These are phyloP conservation scores for Rhynchosporium agropyri DNA, from an alignment of 2,329 filamentous ascomycete genomes.

Conservation along the genomic window DNA sequence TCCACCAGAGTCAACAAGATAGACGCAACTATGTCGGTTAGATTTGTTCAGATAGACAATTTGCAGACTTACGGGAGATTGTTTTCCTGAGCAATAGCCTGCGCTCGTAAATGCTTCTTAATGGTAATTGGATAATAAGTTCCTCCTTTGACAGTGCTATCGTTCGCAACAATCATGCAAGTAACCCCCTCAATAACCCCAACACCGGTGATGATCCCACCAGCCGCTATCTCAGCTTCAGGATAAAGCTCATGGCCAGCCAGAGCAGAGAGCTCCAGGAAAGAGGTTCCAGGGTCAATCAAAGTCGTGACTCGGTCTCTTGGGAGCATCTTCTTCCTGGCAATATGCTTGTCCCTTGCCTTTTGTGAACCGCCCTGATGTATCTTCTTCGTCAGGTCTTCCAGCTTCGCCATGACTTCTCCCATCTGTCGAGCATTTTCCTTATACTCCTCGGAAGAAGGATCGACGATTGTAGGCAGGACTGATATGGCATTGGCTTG, in stretches of 20 bases:
- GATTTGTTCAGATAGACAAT: not conserved
- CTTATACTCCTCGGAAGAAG: conserved; percentile 74
- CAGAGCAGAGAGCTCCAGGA: conserved; percentile 91
- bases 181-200: conserved; percentile 88
- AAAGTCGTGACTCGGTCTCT: conserved; percentile 85
- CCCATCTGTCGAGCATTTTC: conserved; percentile 81
- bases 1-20: conserved; percentile 93
- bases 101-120: conserved; percentile 93
- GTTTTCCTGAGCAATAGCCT: conserved; percentile 89
- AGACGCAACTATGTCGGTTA: conserved; percentile 68
- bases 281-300: conserved; percentile 85
- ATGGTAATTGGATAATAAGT: conserved; percentile 97
- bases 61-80: conserved; percentile 58
- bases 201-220: conserved; percentile 89
- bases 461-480: conserved; percentile 75
- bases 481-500: conserved; percentile 84
- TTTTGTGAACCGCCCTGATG: conserved; percentile 79
- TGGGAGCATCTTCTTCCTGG: conserved; percentile 91
- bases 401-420: conserved; percentile 69
- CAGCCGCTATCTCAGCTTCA: conserved; percentile 84
- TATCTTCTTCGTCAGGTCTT: conserved; percentile 69
- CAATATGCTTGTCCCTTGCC: conserved; percentile 83
- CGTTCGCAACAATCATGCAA: conserved; percentile 93
- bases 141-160: conserved; percentile 95
- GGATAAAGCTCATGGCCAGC: conserved; percentile 85